Evolutionary conservation across 2,329 filamentous ascomycete species (phyloP), one percentile per base, ranked within the genome.

Genomic region (Chaetomium sp.): DNA sequence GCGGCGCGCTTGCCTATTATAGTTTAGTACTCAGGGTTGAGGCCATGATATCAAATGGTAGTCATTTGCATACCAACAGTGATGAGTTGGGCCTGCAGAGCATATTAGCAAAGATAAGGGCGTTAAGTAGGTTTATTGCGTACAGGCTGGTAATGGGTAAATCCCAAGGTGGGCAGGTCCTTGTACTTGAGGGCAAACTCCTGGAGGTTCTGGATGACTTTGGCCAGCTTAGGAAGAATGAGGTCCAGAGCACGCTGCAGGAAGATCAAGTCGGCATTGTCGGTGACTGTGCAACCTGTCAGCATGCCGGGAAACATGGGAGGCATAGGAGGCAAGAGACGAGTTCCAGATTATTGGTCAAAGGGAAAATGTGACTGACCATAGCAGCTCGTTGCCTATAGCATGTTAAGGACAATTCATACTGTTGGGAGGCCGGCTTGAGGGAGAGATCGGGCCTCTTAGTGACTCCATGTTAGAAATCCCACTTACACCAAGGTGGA

Each of bases 211-310:
- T 86, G 79, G 70, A 96, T 89, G 62, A 93, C 88, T 70, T 87
- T 91, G 59, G 92, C 91, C 7, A 96, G 78, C 77, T 93, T 96
- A 42, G 87, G 87, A 8, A 91, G 80, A 5, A 96, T 76, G 21
- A 96, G 79, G 71, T 94, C 86, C 64, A 96, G 78, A 13, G 87
- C 93, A 49, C 70, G 69, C 27, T 68, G 53, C 72, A 92, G 83
- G 73, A 96, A 86, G 69, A 96, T 92, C 50, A 94, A 78, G 70
- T 94, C 91, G 8, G 88, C 83, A 70, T 93, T 92, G 72, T 93
- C 91, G 63, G 90, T 94, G 51, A 87, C 83, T 70, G 31, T 35
- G 42, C 27, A 29, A 4, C 12, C 12, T 21, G 62, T 68, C 8
- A 68, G 61, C 16, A 13, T 16, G 10, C 35, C 31, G n/a, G 25